phyloP scores from a whole-genome alignment of 2,329 filamentous ascomycete species.

The Cladorrhinum sp. region DNA sequence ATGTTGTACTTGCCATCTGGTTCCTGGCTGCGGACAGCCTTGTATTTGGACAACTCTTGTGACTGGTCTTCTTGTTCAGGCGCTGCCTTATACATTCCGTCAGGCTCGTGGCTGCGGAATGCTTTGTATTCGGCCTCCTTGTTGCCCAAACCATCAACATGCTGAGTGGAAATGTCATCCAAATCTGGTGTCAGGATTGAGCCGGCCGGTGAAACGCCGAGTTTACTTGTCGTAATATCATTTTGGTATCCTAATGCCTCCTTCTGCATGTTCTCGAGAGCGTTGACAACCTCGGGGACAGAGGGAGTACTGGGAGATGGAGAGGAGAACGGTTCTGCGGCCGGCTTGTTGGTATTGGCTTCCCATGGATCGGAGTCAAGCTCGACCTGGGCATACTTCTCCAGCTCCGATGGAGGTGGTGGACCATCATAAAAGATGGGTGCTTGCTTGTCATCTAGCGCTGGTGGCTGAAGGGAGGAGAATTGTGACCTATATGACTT shows the following conservation, averaged over 20 bases:
- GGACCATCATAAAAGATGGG: constrained; percentile 35
- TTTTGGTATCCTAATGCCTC: constrained; percentile 26
- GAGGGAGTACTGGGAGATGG: constrained; percentile 1
- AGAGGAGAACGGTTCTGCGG: background rate
- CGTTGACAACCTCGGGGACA: constrained; percentile 14
- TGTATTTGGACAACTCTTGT: constrained; percentile 10
- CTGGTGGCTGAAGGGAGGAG: constrained; percentile 25
- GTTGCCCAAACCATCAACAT: constrained; percentile 31
- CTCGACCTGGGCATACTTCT: constrained; percentile 34
- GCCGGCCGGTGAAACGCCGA: constrained; percentile 15
- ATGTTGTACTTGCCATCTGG: constrained; percentile 23
- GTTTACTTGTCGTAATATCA: constrained; percentile 12
- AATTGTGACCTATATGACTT: constrained; percentile 38
- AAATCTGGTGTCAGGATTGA: constrained; percentile 9
- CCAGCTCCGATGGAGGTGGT: constrained; percentile 37
- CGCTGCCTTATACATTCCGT: constrained; percentile 15
- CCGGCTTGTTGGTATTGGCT: constrained; percentile 7
- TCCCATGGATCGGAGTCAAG: constrained; percentile 31
- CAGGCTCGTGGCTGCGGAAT: constrained; percentile 13
- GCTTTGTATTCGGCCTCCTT: constrained; percentile 42
- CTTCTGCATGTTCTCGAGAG: constrained; percentile 22
- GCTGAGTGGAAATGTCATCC: constrained; percentile 23
- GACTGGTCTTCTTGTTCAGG: background rate
- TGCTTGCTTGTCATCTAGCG: constrained; percentile 16
- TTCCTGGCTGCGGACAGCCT: constrained; percentile 15